These are phyloP conservation scores for Articulospora tetracladia DNA, from an alignment of 495 filamentous ascomycete species.

Conservation along the genomic window DNA sequence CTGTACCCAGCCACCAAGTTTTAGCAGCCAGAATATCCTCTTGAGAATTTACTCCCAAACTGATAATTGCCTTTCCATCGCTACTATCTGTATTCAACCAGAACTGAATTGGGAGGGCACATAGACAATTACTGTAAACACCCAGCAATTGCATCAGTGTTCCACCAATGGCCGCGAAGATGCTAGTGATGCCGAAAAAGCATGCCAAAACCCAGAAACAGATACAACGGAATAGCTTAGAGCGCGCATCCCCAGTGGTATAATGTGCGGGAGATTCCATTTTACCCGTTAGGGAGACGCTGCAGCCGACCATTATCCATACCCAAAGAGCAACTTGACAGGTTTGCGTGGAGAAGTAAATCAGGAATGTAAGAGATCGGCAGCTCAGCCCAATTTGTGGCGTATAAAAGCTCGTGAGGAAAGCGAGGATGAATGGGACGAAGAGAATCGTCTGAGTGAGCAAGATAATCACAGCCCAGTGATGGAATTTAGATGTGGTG, in stretches of 20 bases:
- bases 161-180: slow-evolving; percentile 19
- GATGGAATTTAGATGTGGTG: too few relatives aligned
- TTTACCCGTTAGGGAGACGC: too few relatives aligned
- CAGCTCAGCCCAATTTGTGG: slow-evolving; percentile 39
- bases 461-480: slow-evolving; percentile 27
- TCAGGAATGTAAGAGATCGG: slow-evolving; percentile 35
- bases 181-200: slow-evolving; percentile 7
- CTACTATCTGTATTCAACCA: slow-evolving; percentile 10
- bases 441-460: slow-evolving; percentile 20
- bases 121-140: slow-evolving; percentile 10
- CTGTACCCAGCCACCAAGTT: slow-evolving; percentile 16
- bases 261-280: too few relatives aligned
- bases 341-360: slow-evolving; percentile 37
- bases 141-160: slow-evolving; percentile 22
- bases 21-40: slow-evolving; percentile 13
- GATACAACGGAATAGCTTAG: too few relatives aligned
- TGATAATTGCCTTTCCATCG: slow-evolving; percentile 1
- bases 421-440: slow-evolving; percentile 35
- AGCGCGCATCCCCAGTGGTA: too few relatives aligned
- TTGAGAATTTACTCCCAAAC: slow-evolving; percentile 5
- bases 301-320: slow-evolving; percentile 16
- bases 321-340: slow-evolving; percentile 32
- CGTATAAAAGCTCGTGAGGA: slow-evolving; percentile 38
- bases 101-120: neutral
- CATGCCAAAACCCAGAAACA: slow-evolving; percentile 7